Percentiles rank a stretch among this genome's conserved stretches.
phyloP scores from a whole-genome alignment of 2,329 filamentous ascomycete genomes.

The Dactylellina drechsleri region DNA sequence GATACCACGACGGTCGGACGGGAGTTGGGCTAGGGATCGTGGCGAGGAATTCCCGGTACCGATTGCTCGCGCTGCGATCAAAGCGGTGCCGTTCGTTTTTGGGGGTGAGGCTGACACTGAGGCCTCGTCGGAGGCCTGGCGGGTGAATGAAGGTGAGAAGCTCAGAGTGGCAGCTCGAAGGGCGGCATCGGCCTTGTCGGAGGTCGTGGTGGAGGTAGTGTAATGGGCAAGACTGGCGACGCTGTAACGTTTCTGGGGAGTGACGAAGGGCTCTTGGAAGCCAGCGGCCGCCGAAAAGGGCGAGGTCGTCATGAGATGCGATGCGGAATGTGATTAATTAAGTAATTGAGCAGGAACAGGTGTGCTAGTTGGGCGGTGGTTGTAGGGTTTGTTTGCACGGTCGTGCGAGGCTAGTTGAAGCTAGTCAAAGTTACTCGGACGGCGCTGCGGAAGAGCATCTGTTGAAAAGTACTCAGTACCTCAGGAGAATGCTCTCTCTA shows the following conservation, averaged over 20 bases:
- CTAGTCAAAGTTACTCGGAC: too few species aligned
- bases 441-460: too few species aligned
- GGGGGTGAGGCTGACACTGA: conserved; percentile 28
- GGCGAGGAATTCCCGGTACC: conserved; percentile 48
- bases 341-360: conserved; percentile 1
- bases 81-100: conserved; percentile 46
- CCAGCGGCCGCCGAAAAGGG: conserved; percentile 31
- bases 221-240: neutral
- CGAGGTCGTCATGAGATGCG: conserved; percentile 37
- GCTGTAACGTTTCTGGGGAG: conserved; percentile 47
- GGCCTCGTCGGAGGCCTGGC: conserved; percentile 28
- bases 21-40: conserved; percentile 22
- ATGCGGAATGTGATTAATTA: conserved; percentile 1
- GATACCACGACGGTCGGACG: conserved; percentile 27
- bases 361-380: too few species aligned
- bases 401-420: too few species aligned
- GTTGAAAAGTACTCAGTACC: too few species aligned
- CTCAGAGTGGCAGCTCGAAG: conserved; percentile 48
- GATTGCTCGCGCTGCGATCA: conserved; percentile 52
- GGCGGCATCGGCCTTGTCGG: conserved; percentile 45
- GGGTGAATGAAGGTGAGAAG: conserved; percentile 43
- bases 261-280: conserved; percentile 39
- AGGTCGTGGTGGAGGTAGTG: conserved; percentile 1
- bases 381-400: too few species aligned
- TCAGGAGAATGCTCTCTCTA: too few species aligned